Percentiles rank a stretch among this genome's conserved stretches.
These are phyloP conservation scores for Didymella sp. DNA, from an alignment of 2,329 filamentous ascomycete species.

Conservation along the genomic window DNA sequence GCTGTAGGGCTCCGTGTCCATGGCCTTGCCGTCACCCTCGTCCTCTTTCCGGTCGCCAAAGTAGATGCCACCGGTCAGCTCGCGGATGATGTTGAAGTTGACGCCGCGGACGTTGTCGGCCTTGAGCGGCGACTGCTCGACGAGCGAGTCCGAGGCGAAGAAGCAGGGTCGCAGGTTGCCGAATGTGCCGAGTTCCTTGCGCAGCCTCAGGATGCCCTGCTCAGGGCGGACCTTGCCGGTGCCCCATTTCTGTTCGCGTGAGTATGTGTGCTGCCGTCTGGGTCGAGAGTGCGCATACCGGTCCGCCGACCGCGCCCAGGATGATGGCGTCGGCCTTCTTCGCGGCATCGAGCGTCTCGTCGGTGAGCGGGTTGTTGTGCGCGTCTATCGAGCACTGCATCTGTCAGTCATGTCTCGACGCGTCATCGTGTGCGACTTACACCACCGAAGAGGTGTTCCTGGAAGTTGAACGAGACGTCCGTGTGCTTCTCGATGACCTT, in stretches of 20 bases:
- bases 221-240: constrained; percentile 87
- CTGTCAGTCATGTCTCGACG: constrained; percentile 9
- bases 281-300: constrained; percentile 57
- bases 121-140: constrained; percentile 87
- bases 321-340: constrained; percentile 89
- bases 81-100: constrained; percentile 91
- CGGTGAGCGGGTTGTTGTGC: constrained; percentile 78
- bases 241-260: constrained; percentile 75
- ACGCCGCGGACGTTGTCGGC: constrained; percentile 82
- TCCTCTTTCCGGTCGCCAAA: constrained; percentile 89
- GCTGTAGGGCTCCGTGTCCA: constrained; percentile 88
- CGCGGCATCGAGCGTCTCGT: constrained; percentile 81
- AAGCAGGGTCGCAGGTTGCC: constrained; percentile 96
- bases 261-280: constrained; percentile 5
- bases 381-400: constrained; percentile 84
- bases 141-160: constrained; percentile 85
- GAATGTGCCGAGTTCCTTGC: constrained; percentile 92
- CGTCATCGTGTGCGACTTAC: constrained; percentile 63
- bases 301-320: constrained; percentile 93
- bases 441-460: constrained; percentile 89
- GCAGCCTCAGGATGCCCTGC: constrained; percentile 86
- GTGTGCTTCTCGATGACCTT: constrained; percentile 78
- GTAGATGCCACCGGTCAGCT: constrained; percentile 92
- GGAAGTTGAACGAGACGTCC: constrained; percentile 82
- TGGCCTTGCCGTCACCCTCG: constrained; percentile 74